Conservation (phyloP, 306 rosid species). For the Carpinus viminea region DNA sequence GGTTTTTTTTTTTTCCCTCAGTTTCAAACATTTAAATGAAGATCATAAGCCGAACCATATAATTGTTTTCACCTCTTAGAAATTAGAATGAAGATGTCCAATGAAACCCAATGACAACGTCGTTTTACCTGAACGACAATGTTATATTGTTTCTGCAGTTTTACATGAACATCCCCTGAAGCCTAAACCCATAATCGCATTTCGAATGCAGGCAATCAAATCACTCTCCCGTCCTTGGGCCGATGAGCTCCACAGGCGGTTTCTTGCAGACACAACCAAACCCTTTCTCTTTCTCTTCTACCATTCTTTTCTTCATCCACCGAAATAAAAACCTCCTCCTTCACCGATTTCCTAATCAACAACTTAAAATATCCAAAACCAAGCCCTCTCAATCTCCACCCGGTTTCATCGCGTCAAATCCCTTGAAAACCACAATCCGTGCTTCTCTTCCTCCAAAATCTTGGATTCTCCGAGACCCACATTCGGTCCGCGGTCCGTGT, state of each 20-base stretch:
- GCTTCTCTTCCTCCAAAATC: slow-evolving; percentile 33
- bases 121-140: too few species aligned
- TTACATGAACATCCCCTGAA: too few species aligned
- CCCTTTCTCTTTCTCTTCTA: slow-evolving; percentile 24
- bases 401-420: slow-evolving; percentile 9
- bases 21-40: too few species aligned
- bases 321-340: background rate
- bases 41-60: too few species aligned
- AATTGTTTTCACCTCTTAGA: too few species aligned
- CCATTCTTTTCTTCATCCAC: slow-evolving; percentile 29
- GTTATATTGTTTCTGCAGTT: too few species aligned
- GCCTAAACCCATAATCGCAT: background rate
- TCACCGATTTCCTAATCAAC: slow-evolving; percentile 30
- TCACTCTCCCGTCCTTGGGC: slow-evolving; percentile 1
- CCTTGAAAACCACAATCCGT: slow-evolving; percentile 37
- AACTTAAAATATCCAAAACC: slow-evolving; percentile 34
- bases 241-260: slow-evolving; percentile 6
- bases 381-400: slow-evolving; percentile 27
- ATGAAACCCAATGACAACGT: too few species aligned
- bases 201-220: slow-evolving; percentile 31
- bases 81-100: too few species aligned
- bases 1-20: too few species aligned
- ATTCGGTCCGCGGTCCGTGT: slow-evolving; percentile 26
- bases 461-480: slow-evolving; percentile 46
- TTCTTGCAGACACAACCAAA: background rate